Evolutionary conservation across 2,329 filamentous ascomycete genomes (phyloP).

Genomic region (Atkinsonella hypoxylon): DNA sequence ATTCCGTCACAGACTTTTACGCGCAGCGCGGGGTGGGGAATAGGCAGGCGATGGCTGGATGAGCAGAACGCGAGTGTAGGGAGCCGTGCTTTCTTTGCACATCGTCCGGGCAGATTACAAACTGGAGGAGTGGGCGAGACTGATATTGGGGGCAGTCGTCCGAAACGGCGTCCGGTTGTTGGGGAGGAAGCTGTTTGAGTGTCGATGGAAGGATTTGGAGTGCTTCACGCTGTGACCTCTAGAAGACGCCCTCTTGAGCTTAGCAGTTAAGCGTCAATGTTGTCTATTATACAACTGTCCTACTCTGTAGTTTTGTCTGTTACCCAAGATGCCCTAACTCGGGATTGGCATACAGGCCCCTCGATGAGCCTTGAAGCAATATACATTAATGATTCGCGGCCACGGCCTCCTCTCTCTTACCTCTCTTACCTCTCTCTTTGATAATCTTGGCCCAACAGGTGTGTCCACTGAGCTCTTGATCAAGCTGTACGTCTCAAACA

Average conservation of each 20-base stretch:
- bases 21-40: conserved; percentile 16
- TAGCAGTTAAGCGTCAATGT: too few relatives aligned
- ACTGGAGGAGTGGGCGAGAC: not conserved
- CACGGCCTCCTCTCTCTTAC: conserved; percentile 2
- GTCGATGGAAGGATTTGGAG: too few relatives aligned
- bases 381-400: not conserved
- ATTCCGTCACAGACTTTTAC: conserved; percentile 13
- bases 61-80: not conserved
- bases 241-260: too few relatives aligned
- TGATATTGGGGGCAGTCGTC: not conserved
- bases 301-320: too few relatives aligned
- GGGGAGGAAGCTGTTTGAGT: not conserved
- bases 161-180: not conserved
- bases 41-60: conserved; percentile 9
- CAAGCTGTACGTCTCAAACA: conserved; percentile 4
- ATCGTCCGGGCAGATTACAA: not conserved
- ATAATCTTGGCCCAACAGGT: conserved; percentile 3
- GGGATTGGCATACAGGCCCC: too few relatives aligned
- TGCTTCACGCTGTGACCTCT: too few relatives aligned
- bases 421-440: too few relatives aligned
- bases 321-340: too few relatives aligned
- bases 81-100: not conserved
- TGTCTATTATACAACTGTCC: too few relatives aligned
- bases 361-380: not conserved
- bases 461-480: conserved; percentile 1